Evolutionary conservation across 495 filamentous ascomycete species (phyloP).

Genomic region (Tuber microsphaerosporum): DNA sequence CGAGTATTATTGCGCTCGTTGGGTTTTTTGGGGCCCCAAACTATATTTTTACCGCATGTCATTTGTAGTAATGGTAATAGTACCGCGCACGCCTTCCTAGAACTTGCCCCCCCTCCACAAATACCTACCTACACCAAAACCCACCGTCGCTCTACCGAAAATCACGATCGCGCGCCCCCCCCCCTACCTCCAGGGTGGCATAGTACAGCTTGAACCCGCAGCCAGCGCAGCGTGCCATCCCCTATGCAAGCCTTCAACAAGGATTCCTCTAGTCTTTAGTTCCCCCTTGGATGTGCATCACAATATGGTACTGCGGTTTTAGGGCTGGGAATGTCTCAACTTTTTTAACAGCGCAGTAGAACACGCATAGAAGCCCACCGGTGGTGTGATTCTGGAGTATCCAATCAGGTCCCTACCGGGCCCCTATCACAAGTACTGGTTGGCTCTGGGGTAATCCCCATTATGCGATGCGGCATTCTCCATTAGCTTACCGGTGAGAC

Average conservation of each 20-base stretch:
- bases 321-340: not conserved
- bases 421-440: not conserved
- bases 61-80: not conserved
- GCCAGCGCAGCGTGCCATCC: not conserved
- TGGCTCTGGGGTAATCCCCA: not conserved
- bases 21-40: not conserved
- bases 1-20: not conserved
- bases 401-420: not conserved
- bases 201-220: not conserved
- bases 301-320: not conserved
- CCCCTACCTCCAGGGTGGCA: too few species aligned
- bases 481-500: not conserved
- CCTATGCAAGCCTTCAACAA: not conserved
- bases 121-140: not conserved
- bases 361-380: not conserved
- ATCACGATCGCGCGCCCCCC: not conserved
- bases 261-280: not conserved
- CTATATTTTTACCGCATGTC: not conserved
- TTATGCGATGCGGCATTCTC: not conserved
- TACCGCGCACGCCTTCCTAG: not conserved
- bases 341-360: not conserved
- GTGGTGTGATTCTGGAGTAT: not conserved
- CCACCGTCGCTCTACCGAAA: not conserved
- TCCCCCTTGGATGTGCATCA: not conserved
- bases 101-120: not conserved